Evolutionary conservation across 441 rosid genomes (phyloP).

Genomic region (Gossypium schwendimanii): DNA sequence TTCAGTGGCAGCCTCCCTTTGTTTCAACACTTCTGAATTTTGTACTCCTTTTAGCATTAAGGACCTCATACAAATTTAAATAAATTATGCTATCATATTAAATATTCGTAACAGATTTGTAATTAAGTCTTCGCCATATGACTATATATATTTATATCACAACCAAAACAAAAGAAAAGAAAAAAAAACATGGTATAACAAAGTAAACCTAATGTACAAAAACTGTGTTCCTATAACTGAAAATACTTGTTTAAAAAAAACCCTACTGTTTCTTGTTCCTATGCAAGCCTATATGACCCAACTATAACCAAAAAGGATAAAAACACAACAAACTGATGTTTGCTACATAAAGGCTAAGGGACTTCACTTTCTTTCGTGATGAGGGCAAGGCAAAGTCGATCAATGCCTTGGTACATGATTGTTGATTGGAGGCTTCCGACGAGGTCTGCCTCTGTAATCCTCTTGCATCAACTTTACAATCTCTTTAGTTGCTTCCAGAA

Average conservation of each 20-base stretch:
- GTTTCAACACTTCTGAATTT: conserved; percentile 5
- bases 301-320: not conserved
- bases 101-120: not conserved
- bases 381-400: not conserved
- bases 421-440: conserved; percentile 52
- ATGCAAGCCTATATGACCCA: not conserved
- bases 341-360: not conserved
- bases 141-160: not conserved
- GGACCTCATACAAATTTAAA: conserved; percentile 7
- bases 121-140: not conserved
- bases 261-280: not conserved
- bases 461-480: conserved; percentile 35
- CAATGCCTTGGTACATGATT: conserved; percentile 38
- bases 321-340: not conserved
- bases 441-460: conserved; percentile 40
- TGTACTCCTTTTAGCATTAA: conserved; percentile 12
- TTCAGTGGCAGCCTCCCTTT: conserved; percentile 9
- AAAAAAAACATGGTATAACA: not conserved
- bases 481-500: conserved; percentile 29
- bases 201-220: not conserved
- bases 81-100: no score
- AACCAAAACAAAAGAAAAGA: not conserved
- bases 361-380: not conserved
- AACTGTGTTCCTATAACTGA: not conserved
- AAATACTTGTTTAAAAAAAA: not conserved